Evolutionary conservation across 345 rosid species (phyloP).

Genomic region (Passiflora organensis): DNA sequence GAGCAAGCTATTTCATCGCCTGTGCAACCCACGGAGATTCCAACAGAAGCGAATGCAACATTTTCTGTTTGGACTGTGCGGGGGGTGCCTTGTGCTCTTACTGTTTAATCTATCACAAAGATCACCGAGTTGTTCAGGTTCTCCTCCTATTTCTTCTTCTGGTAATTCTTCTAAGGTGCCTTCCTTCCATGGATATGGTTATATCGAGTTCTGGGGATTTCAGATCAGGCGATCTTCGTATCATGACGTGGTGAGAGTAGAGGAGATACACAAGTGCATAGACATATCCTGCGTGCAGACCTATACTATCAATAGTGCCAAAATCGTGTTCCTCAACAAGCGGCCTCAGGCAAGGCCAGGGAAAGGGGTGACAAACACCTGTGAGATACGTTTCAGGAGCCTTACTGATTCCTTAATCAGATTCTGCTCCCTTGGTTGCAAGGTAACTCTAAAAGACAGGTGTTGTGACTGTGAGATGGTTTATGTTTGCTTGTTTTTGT

Average conservation of each 20-base stretch:
- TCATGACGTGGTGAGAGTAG: conserved; percentile 88
- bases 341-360: conserved; percentile 91
- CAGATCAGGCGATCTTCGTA: conserved; percentile 93
- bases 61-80: conserved; percentile 78
- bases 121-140: conserved; percentile 80
- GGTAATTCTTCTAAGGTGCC: too few relatives aligned
- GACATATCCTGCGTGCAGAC: conserved; percentile 86
- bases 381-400: conserved; percentile 77
- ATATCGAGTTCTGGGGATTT: too few relatives aligned
- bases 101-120: conserved; percentile 53
- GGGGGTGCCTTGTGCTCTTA: conserved; percentile 67
- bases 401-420: conserved; percentile 91
- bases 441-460: too few relatives aligned
- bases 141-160: background rate
- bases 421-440: conserved; percentile 93
- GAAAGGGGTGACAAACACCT: conserved; percentile 90
- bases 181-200: too few relatives aligned
- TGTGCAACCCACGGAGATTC: conserved; percentile 57
- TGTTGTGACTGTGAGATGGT: background rate
- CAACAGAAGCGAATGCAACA: conserved; percentile 76
- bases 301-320: conserved; percentile 90
- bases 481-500: too few relatives aligned
- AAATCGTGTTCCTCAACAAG: conserved; percentile 80
- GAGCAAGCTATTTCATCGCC: conserved; percentile 62
- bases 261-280: conserved; percentile 77